phyloP scores from a whole-genome alignment of 257 asterid species.

The Ballota nigra region DNA sequence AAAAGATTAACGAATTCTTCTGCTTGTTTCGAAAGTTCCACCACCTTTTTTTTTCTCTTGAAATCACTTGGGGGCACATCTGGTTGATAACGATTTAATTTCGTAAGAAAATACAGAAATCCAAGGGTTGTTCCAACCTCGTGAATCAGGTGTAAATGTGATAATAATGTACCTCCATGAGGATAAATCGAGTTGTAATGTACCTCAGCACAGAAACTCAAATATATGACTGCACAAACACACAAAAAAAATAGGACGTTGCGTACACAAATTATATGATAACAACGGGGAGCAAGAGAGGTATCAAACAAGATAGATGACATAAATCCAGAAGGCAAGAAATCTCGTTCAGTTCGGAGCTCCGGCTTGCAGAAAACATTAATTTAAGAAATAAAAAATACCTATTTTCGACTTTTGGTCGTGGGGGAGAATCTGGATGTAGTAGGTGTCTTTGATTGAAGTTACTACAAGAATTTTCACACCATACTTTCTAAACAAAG shows the following conservation, averaged over 20 bases:
- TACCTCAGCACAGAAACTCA: constrained; percentile 99
- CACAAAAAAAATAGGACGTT: constrained; percentile 10
- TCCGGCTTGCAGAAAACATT: too few species aligned
- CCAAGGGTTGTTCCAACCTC: background rate
- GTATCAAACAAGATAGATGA: too few species aligned
- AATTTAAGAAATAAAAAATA: too few species aligned
- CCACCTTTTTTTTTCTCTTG: constrained; percentile 90
- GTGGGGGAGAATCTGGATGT: constrained; percentile 90
- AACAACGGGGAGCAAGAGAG: background rate
- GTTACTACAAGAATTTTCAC: constrained; percentile 79
- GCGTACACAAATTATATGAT: background rate
- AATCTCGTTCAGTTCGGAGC: background rate
- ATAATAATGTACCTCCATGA: constrained; percentile 60
- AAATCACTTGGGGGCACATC: constrained; percentile 61
- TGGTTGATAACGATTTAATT: constrained; percentile 26
- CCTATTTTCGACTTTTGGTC: constrained; percentile 84
- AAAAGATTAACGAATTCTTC: constrained; percentile 23
- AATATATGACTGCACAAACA: constrained; percentile 58
- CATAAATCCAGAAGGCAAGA: too few species aligned
- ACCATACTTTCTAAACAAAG: constrained; percentile 67
- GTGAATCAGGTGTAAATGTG: background rate
- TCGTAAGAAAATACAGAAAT: background rate
- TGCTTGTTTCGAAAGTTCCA: constrained; percentile 81
- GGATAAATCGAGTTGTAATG: constrained; percentile 97
- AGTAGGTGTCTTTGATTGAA: constrained; percentile 90